Conservation (phyloP, 805 yeast species). For the Debaryomyces castellii region DNA sequence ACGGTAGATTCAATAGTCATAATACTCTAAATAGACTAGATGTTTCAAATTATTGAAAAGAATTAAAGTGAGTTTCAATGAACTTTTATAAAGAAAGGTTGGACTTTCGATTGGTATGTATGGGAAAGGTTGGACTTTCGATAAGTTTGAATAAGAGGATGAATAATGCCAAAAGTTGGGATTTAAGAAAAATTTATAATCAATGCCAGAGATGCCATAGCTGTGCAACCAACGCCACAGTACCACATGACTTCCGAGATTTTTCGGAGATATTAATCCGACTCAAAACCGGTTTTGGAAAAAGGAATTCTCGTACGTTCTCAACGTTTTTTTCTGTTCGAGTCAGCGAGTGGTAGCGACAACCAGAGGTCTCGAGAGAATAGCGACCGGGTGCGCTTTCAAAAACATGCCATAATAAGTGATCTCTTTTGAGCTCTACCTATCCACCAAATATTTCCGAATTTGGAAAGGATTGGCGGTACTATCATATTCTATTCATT, state of each 20-base stretch:
- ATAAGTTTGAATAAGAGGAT: background rate
- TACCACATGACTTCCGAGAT: background rate
- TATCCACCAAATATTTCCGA: background rate
- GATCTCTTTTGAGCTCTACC: too few relatives aligned
- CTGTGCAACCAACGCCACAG: constrained; percentile 1
- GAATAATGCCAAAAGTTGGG: background rate
- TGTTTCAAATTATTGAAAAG: background rate
- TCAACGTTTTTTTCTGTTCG: background rate
- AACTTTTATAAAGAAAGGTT: background rate
- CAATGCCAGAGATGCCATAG: background rate
- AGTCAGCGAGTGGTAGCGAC: background rate
- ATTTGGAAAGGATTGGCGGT: too few relatives aligned
- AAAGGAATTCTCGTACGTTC: background rate
- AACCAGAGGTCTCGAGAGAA: background rate
- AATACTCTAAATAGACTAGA: constrained; percentile 10
- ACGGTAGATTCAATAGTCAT: constrained; percentile 41
- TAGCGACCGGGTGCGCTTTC: background rate
- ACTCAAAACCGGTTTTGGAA: background rate
- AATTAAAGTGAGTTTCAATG: background rate
- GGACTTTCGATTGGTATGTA: background rate
- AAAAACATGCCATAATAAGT: background rate
- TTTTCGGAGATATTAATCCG: background rate
- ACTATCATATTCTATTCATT: too few relatives aligned
- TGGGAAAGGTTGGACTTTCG: constrained; percentile 3
- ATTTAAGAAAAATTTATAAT: background rate